phyloP scores from a whole-genome alignment of 2,329 filamentous ascomycete genomes.

The Emergomyces orientalis region DNA sequence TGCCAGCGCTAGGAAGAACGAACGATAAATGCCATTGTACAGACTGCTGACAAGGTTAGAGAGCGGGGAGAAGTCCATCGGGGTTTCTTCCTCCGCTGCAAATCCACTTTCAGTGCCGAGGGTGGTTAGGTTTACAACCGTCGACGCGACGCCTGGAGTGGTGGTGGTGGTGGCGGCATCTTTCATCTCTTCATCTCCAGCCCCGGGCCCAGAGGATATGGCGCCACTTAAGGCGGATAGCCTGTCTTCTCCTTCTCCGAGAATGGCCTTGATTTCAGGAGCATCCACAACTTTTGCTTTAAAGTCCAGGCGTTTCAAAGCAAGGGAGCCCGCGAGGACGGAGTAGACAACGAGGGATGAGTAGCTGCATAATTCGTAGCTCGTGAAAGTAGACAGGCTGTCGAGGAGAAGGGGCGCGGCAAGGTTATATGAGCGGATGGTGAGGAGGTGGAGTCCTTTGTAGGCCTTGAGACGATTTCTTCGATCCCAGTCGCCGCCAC shows the following conservation, averaged over 20 bases:
- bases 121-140: constrained; percentile 79
- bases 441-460: constrained; percentile 87
- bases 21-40: constrained; percentile 88
- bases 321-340: constrained; percentile 86
- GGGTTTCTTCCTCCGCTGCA: constrained; percentile 66
- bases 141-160: constrained; percentile 48
- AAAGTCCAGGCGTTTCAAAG: constrained; percentile 94
- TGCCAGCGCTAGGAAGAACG: constrained; percentile 83
- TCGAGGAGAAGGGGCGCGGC: constrained; percentile 91
- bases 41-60: constrained; percentile 81
- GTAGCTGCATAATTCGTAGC: constrained; percentile 96
- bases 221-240: constrained; percentile 71
- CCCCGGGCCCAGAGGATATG: constrained; percentile 69
- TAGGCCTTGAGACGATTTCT: constrained; percentile 98
- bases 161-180: constrained; percentile 35
- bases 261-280: constrained; percentile 93
- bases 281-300: constrained; percentile 98
- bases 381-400: constrained; percentile 95
- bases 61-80: constrained; percentile 81
- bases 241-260: constrained; percentile 82
- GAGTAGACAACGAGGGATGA: constrained; percentile 91
- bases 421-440: constrained; percentile 78
- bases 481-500: constrained; percentile 95
- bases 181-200: constrained; percentile 64
- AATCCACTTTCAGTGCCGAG: constrained; percentile 57